Conservation (phyloP, 495 filamentous ascomycete genomes). For the Physcia stellaris region DNA sequence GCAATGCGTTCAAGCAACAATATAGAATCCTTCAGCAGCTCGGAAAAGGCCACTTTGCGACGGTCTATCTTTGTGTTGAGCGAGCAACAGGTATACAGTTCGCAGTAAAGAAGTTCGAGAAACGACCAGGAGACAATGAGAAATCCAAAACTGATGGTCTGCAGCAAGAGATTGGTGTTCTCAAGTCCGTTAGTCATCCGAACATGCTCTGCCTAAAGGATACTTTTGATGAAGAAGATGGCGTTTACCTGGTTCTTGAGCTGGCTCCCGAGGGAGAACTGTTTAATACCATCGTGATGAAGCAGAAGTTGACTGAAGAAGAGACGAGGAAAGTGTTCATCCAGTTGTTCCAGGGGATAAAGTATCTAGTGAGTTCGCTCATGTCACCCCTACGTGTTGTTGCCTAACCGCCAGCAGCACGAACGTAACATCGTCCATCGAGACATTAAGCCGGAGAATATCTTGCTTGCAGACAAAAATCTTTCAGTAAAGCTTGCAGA, state of each 20-base stretch:
- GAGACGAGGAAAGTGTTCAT: conserved; percentile 78
- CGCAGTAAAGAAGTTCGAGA: conserved; percentile 91
- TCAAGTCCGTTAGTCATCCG: conserved; percentile 95
- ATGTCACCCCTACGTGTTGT: conserved; percentile 1
- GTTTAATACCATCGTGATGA: conserved; percentile 85
- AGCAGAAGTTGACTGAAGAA: conserved; percentile 70
- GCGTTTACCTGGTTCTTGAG: conserved; percentile 85
- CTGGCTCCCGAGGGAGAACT: conserved; percentile 85
- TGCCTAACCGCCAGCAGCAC: conserved; percentile 50
- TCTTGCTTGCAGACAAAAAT: conserved; percentile 71
- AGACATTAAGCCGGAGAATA: conserved; percentile 98
- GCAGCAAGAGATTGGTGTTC: conserved; percentile 88
- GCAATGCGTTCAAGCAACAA: conserved; percentile 70
- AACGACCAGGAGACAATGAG: conserved; percentile 62
- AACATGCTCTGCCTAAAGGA: conserved; percentile 90
- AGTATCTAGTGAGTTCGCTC: conserved; percentile 62
- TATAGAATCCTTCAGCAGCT: conserved; percentile 76
- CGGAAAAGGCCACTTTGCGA: conserved; percentile 93
- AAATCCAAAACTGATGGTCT: conserved; percentile 69
- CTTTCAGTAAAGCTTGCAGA: conserved; percentile 87
- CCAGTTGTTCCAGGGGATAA: conserved; percentile 86
- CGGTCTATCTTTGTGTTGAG: conserved; percentile 83
- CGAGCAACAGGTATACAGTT: conserved; percentile 68
- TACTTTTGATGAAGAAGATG: conserved; percentile 82
- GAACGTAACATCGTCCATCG: conserved; percentile 96